Base-by-base conservation (phyloP, 192 early-diverging fungal species). In the Ramicandelaber brevisporus region DNA sequence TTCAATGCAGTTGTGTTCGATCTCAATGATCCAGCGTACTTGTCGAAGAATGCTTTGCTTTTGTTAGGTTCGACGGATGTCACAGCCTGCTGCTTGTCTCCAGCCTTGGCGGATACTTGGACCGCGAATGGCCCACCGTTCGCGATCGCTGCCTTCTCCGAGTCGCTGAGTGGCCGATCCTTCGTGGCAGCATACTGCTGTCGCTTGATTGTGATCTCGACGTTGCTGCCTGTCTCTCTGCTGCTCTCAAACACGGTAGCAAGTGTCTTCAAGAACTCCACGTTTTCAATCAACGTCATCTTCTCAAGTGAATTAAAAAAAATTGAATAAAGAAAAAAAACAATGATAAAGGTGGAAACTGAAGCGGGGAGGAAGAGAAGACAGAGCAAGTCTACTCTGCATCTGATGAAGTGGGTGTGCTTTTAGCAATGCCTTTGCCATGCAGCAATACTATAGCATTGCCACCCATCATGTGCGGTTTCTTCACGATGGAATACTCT, bases 61-160 rank as follows among this genome's bases (percentile, higher is more conserved):
- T n/a, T 31, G 9, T 36, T 40, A 7, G 31, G 22, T 14, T 21
- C 27, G 13, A 36, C 36, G 20, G 37, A 41, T 24, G 22, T 22
- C n/a, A 32, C 40, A 4, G 36, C 35, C 30, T 33, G 31, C 2
- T 37, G 29, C 20, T 50, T 48, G 9, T 36, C 22, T 2, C 46
- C 34, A 6, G 26, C 33, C 43, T 49, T 55, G 6, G 6, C 12
- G 3, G 5, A 21, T 31, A 4, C 19, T 18, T 4, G 19, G 19
- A 21, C 22, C 30, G 18, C 12, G 17, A 21, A 13, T 1, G 2
- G 22, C 30, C 1, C 20, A 21, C 30, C 22, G 19, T 21, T 21
- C 20, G 30, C 17, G 19, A 21, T 31, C 30, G 17, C 30, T 13
- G 30, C 8, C n/a, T 1, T 18, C 11, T 21, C 6, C 14, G n/a